Evolutionary conservation across 2,329 filamentous ascomycete genomes (phyloP).

Genomic region (Chaetomiaceae sp.): DNA sequence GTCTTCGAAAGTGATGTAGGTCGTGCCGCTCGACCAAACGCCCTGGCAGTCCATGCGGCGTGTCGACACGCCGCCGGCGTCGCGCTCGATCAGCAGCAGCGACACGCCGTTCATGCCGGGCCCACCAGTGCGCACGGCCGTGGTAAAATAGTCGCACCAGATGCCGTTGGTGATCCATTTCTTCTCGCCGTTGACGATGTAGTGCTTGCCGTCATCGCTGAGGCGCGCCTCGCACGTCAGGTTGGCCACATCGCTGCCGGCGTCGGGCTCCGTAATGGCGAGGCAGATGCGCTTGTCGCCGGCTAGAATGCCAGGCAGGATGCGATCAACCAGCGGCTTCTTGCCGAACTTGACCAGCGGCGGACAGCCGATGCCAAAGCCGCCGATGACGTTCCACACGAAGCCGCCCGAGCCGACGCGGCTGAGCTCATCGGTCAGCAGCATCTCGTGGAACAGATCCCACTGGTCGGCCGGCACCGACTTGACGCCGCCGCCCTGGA

Average conservation of each 20-base stretch:
- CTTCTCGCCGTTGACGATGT: slow-evolving; percentile 99
- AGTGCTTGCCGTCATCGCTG: slow-evolving; percentile 92
- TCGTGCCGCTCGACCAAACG: slow-evolving; percentile 91
- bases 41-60: slow-evolving; percentile 98
- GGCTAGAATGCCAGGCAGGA: slow-evolving; percentile 78
- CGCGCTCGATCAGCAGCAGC: slow-evolving; percentile 85
- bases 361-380: slow-evolving; percentile 92
- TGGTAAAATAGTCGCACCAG: slow-evolving; percentile 97
- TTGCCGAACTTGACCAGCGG: slow-evolving; percentile 89
- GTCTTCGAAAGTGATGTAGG: slow-evolving; percentile 97
- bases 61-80: slow-evolving; percentile 77
- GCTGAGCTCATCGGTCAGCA: slow-evolving; percentile 90
- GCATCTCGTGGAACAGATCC: slow-evolving; percentile 98
- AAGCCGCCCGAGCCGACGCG: slow-evolving; percentile 84
- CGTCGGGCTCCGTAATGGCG: slow-evolving; percentile 95
- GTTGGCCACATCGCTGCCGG: slow-evolving; percentile 91
- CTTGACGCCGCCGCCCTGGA: slow-evolving; percentile 62
- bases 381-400: slow-evolving; percentile 94
- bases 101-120: slow-evolving; percentile 89
- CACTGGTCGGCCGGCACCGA: slow-evolving; percentile 81
- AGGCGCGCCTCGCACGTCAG: slow-evolving; percentile 93
- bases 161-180: slow-evolving; percentile 99
- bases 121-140: slow-evolving; percentile 83
- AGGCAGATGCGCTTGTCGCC: slow-evolving; percentile 97
- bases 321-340: slow-evolving; percentile 75